Evolutionary conservation across 176 grass and related monocot genomes (phyloP).

Genomic region (Musa acuminata): DNA sequence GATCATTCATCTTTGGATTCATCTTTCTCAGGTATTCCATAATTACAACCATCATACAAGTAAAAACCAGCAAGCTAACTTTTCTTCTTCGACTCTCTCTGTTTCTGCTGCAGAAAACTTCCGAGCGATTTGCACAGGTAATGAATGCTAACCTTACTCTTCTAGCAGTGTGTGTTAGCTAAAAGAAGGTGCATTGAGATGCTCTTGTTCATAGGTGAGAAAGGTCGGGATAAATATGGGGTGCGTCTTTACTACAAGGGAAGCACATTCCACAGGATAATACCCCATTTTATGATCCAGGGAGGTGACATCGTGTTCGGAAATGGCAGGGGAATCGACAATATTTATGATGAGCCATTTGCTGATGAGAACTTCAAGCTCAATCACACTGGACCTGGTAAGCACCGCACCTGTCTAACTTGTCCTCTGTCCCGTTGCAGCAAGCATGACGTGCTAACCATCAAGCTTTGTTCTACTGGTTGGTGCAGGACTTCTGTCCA

Average conservation of each 20-base stretch:
- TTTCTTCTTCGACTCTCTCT: constrained; percentile 7
- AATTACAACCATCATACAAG: no score
- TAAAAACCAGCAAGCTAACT: background rate
- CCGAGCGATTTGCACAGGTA: constrained; percentile 88
- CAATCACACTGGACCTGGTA: constrained; percentile 86
- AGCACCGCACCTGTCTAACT: background rate
- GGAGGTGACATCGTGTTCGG: constrained; percentile 91
- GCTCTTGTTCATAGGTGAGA: constrained; percentile 49
- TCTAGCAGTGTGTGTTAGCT: background rate
- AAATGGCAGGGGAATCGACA: constrained; percentile 72
- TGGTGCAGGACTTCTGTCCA: constrained; percentile 57
- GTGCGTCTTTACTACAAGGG: constrained; percentile 87
- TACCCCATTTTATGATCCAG: constrained; percentile 94
- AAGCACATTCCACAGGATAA: constrained; percentile 81
- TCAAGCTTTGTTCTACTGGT: background rate
- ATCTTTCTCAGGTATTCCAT: no score
- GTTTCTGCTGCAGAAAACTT: constrained; percentile 60
- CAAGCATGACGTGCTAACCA: background rate
- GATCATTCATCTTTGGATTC: background rate
- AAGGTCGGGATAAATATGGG: constrained; percentile 61
- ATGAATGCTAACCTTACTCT: background rate
- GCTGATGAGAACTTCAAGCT: constrained; percentile 90
- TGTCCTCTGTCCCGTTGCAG: background rate
- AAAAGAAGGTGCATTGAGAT: background rate
- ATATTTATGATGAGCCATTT: constrained; percentile 69